Percentiles rank a stretch among this genome's conserved stretches.
phyloP scores from a whole-genome alignment of 495 filamentous ascomycete species.

The Immersiella caudata region DNA sequence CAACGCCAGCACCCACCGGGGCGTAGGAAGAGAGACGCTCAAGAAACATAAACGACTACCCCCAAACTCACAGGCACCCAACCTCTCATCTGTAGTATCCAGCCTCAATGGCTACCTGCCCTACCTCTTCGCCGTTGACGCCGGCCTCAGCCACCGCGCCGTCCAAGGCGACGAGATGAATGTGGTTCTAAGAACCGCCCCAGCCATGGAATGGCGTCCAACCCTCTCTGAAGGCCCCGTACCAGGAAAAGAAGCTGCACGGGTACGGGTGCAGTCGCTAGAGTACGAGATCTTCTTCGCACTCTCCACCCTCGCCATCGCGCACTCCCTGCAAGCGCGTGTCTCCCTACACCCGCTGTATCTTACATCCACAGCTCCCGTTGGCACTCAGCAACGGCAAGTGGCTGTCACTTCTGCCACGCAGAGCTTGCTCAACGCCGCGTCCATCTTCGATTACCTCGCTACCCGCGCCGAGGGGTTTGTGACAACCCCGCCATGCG shows the following conservation, averaged over 20 bases:
- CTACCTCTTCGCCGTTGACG: constrained; percentile 73
- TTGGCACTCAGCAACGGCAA: constrained; percentile 65
- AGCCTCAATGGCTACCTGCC: constrained; percentile 75
- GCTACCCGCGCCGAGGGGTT: constrained; percentile 47
- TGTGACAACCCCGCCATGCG: constrained; percentile 40
- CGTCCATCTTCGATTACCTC: constrained; percentile 75
- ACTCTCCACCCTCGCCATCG: constrained; percentile 74
- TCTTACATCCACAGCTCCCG: constrained; percentile 57
- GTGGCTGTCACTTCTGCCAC: constrained; percentile 74
- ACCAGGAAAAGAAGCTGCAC: constrained; percentile 60
- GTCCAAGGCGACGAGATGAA: constrained; percentile 64
- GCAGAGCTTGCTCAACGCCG: constrained; percentile 73
- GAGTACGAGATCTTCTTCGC: constrained; percentile 82
- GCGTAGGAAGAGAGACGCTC: constrained; percentile 72
- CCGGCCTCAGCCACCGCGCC: constrained; percentile 59
- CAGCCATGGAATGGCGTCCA: constrained; percentile 78
- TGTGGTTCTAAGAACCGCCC: constrained; percentile 53
- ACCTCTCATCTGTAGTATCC: constrained; percentile 67
- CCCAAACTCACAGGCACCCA: constrained; percentile 61
- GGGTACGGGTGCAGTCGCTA: constrained; percentile 70
- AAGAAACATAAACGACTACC: constrained; percentile 83
- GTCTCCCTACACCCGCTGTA: constrained; percentile 54
- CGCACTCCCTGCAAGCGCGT: constrained; percentile 71
- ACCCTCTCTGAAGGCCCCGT: constrained; percentile 63
- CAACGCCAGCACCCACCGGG: constrained; percentile 73